Evolutionary conservation across 208 protist species (phyloP).

Genomic region (Leishmania braziliensis): DNA sequence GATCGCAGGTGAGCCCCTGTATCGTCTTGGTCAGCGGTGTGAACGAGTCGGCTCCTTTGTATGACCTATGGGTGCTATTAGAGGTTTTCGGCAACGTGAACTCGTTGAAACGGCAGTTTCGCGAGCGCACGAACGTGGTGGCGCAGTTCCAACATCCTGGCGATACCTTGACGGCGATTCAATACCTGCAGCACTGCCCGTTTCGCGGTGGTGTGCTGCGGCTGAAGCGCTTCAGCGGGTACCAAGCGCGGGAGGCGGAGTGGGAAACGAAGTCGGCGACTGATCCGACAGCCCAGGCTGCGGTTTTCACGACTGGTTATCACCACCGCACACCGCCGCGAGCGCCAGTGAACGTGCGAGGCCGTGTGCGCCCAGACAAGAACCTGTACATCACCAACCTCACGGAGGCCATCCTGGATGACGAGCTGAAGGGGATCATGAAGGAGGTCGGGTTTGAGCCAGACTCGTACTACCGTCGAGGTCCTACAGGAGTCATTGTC

Average conservation of each 20-base stretch:
- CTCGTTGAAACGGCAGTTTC: conserved; percentile 81
- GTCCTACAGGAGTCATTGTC: conserved; percentile 56
- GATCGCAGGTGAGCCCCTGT: conserved; percentile 28
- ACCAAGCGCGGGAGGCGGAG: conserved; percentile 70
- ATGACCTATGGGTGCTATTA: conserved; percentile 86
- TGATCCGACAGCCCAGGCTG: conserved; percentile 67
- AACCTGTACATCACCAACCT: conserved; percentile 88
- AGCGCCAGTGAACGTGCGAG: conserved; percentile 68
- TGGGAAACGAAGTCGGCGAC: conserved; percentile 78
- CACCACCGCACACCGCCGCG: conserved; percentile 81
- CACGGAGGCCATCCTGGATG: conserved; percentile 61
- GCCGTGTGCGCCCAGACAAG: conserved; percentile 62
- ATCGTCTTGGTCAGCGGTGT: conserved; percentile 78
- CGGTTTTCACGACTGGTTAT: conserved; percentile 67
- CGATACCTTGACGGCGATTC: conserved; percentile 69
- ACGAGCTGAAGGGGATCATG: conserved; percentile 64
- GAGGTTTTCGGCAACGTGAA: conserved; percentile 92
- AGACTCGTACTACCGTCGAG: conserved; percentile 64
- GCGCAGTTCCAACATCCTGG: conserved; percentile 80
- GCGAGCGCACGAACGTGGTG: conserved; percentile 68
- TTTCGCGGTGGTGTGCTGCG: conserved; percentile 63
- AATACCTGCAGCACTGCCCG: conserved; percentile 73
- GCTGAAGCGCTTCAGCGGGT: conserved; percentile 78
- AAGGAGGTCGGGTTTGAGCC: conserved; percentile 41
- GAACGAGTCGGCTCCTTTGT: conserved; percentile 61